Base-by-base conservation (phyloP, 2,329 filamentous ascomycete species). In the Aspergillus fijiensis region DNA sequence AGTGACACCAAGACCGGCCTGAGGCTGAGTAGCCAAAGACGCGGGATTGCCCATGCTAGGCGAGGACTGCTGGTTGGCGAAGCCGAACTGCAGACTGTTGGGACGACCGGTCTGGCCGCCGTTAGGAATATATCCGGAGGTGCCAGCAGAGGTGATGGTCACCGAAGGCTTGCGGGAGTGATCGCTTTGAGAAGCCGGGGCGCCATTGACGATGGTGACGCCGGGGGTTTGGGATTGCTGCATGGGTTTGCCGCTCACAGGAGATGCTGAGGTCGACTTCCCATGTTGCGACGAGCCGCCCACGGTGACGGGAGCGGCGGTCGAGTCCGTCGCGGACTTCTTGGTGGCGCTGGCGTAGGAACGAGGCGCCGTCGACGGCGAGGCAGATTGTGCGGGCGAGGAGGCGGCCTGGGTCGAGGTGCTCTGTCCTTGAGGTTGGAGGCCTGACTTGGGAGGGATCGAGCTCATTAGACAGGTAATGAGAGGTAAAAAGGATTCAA, bases 131-230 rank as follows among this genome's bases (percentile, higher is more conserved):
- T 87, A 90, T 72, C 88, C 88, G 68, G 84, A 90, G 58, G 90
- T 86, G 68, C 89, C 91, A 73, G 90, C 90, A 69, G 92, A 89
- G 76, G 87, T 92, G 82, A 97, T 96, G 71, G 93, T 96, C 71
- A 96, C 89, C 19, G 94, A 96, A 65, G 88, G 87, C 80, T 96
- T 96, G 74, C 92, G 87, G 73, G 83, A 85, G 81, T 98, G 93
- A 69, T 92, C 88, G 68, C 82, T 82, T 57, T 83, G 77, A 67
- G 81, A 71, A 51, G 76, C 74, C 60, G 76, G 76, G 65, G 74
- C 80, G 70, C 91, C 91, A 85, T 96, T 95, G 69, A 86, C 78
- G 71, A 83, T 83, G 72, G 83, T 82, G 60, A 87, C 83, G 66
- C 81, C 80, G 63, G 74, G 67, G 48, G 71, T 66, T 57, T 72